Conservation (phyloP, 768 basidiomycete species). For the Xerocomus potaroensis region DNA sequence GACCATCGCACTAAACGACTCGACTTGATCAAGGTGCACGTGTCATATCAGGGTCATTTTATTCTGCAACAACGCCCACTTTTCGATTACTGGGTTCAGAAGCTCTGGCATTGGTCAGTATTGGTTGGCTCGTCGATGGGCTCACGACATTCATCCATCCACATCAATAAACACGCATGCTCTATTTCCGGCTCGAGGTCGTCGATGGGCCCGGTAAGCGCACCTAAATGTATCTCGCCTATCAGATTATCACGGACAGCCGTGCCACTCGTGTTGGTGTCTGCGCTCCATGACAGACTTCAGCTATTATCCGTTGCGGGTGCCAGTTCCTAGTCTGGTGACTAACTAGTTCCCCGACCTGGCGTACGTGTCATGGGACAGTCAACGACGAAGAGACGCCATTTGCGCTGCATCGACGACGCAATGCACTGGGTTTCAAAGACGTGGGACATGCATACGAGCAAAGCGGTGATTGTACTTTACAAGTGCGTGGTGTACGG, state of each 20-base stretch:
- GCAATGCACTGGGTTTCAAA: constrained; percentile 5
- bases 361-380: background rate
- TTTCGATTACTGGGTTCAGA: no score
- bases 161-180: background rate
- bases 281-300: no score
- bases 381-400: background rate
- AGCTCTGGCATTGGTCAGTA: constrained; percentile 1
- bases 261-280: no score
- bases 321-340: background rate
- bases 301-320: no score
- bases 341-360: constrained; percentile 1
- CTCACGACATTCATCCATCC: background rate
- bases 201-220: background rate
- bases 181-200: background rate
- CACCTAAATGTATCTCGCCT: constrained; percentile 7
- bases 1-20: constrained; percentile 7
- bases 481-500: background rate
- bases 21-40: background rate
- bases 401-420: constrained; percentile 1
- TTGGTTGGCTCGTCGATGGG: background rate
- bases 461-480: background rate
- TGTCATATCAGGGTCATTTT: background rate
- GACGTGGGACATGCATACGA: background rate
- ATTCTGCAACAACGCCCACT: no score
- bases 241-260: background rate